Conservation (phyloP, 179 eudicot genomes). For the Vitellaria paradoxa region DNA sequence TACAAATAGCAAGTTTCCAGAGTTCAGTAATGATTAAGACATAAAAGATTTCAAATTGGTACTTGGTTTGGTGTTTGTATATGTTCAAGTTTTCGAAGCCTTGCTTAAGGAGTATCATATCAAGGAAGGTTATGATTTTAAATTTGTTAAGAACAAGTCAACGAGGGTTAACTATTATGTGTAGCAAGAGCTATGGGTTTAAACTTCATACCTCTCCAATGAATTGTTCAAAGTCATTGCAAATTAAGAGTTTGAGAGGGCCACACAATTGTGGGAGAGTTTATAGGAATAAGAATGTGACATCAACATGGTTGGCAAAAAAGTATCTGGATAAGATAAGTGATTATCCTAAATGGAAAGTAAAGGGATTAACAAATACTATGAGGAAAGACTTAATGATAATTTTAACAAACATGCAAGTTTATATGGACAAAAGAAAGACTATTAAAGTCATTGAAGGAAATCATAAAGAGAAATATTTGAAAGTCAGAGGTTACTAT, state of each 20-base stretch:
- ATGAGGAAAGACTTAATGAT: background rate
- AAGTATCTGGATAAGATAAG: too few relatives aligned
- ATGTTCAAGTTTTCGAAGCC: too few relatives aligned
- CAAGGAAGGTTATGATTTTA: background rate
- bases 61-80: too few relatives aligned
- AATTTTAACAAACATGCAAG: background rate
- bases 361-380: background rate
- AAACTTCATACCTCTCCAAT: background rate
- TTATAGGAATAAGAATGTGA: background rate
- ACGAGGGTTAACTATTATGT: background rate
- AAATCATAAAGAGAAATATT: background rate
- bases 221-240: background rate
- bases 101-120: background rate
- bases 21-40: too few relatives aligned
- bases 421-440: background rate
- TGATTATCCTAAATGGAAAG: background rate
- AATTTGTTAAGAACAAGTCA: background rate
- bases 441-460: background rate
- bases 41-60: too few relatives aligned
- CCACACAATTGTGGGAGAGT: background rate
- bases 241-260: background rate
- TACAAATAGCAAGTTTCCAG: too few relatives aligned
- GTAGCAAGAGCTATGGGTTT: background rate
- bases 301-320: background rate
- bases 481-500: background rate